A percentile compares a stretch with the other conserved stretches of the same genome.
phyloP scores from a whole-genome alignment of 1,284 basidiomycete species.

The Ustilago trichophora region DNA sequence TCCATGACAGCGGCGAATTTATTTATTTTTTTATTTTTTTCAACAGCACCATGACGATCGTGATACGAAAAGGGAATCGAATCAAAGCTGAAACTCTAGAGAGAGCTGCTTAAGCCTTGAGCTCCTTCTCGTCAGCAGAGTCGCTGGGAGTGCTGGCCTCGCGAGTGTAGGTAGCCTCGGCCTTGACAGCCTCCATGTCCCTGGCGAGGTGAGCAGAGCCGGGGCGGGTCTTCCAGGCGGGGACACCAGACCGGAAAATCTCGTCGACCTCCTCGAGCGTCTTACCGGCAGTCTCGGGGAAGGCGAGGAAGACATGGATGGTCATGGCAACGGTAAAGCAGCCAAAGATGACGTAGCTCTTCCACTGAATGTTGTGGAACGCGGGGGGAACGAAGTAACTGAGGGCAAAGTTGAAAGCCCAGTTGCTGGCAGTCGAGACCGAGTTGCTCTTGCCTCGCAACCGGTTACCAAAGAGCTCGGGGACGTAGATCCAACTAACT shows the following conservation, averaged over 20 bases:
- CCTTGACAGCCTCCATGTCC: slow-evolving; percentile 20
- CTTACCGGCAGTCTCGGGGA: slow-evolving; percentile 37
- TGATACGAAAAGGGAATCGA: no score
- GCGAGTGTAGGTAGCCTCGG: not conserved
- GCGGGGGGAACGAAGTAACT: slow-evolving; percentile 34
- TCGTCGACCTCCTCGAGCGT: slow-evolving; percentile 36
- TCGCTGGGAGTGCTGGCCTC: slow-evolving; percentile 12
- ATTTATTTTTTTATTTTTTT: no score
- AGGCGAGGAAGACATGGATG: slow-evolving; percentile 40
- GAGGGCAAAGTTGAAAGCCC: slow-evolving; percentile 39
- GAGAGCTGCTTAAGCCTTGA: slow-evolving; percentile 5
- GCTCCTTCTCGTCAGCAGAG: slow-evolving; percentile 22
- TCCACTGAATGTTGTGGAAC: slow-evolving; percentile 44
- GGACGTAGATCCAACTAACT: slow-evolving; percentile 25
- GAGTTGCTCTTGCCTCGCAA: slow-evolving; percentile 38
- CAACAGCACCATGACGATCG: no score
- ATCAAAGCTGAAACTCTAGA: no score
- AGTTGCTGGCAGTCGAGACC: slow-evolving; percentile 19
- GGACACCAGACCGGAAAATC: slow-evolving; percentile 18
- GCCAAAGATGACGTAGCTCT: slow-evolving; percentile 42
- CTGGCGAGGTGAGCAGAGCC: slow-evolving; percentile 7
- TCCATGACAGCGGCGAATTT: no score
- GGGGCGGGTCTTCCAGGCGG: slow-evolving; percentile 19
- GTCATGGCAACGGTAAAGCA: slow-evolving; percentile 32
- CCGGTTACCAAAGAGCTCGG: slow-evolving; percentile 33